Base-by-base conservation (phyloP, 768 basidiomycete species). In the Kwoniella bestiolae region DNA sequence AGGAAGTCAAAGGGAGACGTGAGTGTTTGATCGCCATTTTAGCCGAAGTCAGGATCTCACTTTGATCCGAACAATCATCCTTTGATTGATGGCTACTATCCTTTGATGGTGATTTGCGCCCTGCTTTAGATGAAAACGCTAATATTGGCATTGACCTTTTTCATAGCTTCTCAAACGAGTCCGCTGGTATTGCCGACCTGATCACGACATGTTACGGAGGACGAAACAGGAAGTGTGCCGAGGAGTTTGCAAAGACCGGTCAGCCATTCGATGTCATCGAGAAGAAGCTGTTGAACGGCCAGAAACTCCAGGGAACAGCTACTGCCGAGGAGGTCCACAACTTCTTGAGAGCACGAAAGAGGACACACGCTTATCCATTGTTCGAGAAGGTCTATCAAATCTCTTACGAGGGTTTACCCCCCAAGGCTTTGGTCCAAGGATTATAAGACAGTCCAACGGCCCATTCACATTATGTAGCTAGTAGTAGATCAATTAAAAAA, bases 251-350 rank as follows among this genome's bases (percentile, higher is more conserved):
- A 46, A 80, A 79, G 61, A 78, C 77, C 9, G 81, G 82, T 32
- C 68, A 83, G 79, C 63, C 81, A 2, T 84, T 83, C 73, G 79
- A 82, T 34, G 68, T 81, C 41, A 80, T 84, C 63, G 83, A 84
- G 70, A 67, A 79, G 58, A 81, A 80, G 59, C 68, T 84, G 51
- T 79, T 84, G 47, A 81, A 83, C 63, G 84, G 84, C 29, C 84
- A 84, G 69, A 82, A 83, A 68, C 77, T 84, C 3, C 84, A 84
- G 63, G 84, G 83, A 4, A 78, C 80, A n/a, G 73, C 80, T 46
- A 83, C 83, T 3, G 76, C 83, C 34, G 69, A 79, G 59, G 83
- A 84, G 66, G 79, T 84, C 29, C 74, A 83, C 72, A 70, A 80
- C 60, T 84, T 84, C 78, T 73, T 84, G 25, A 69, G 79, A 52